Evolutionary conservation across 768 basidiomycete genomes (phyloP), one percentile per base, ranked within the genome.

Genomic region (Trametes cingulata): DNA sequence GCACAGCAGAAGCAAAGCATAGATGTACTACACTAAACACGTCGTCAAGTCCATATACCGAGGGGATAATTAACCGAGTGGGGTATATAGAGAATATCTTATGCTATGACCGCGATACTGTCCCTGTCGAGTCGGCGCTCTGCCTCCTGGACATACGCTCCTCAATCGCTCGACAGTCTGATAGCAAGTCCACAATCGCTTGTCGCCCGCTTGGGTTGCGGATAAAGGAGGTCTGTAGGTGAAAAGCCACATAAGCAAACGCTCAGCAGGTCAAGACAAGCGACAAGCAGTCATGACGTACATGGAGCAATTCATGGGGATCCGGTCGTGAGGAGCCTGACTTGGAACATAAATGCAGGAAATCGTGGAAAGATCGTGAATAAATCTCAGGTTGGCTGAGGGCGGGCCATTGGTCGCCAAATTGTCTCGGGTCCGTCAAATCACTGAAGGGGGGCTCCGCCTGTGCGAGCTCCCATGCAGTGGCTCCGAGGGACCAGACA

Each of bases 401-500:
- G 19, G 83, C 74, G 6, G 90, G 90, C 85, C 87, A 90, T 3
- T 85, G 82, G 24, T 85, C 79, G 7, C 77, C 79, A 12, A 90
- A 68, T 25, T 75, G 70, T 10, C 67, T 66, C 6, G 74, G 58
- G 58, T 83, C 78, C 52, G 83, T 79, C 0, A 81, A 76, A 56
- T 84, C 80, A 3, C 81, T 77, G 68, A 92, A 93, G 0, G 91
- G 91, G 5, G 91, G 91, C 52, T 82, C 78, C 6, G 85, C 82
- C 68, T 93, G 82, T 1, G 88, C 87, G 73, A 89, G 80, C 68
- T 93, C 91, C 91, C 91, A 92, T 0, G 90, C 80, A 0, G 91
- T 93, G 0, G 91, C 91, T 1, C 91, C 91, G 6, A 91, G 76
- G 0, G 90, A 91, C 90, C 90, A 93, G 0, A 87, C 77, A 60